Base-by-base conservation (phyloP, 306 rosid species). In the Potentilla sterilis region DNA sequence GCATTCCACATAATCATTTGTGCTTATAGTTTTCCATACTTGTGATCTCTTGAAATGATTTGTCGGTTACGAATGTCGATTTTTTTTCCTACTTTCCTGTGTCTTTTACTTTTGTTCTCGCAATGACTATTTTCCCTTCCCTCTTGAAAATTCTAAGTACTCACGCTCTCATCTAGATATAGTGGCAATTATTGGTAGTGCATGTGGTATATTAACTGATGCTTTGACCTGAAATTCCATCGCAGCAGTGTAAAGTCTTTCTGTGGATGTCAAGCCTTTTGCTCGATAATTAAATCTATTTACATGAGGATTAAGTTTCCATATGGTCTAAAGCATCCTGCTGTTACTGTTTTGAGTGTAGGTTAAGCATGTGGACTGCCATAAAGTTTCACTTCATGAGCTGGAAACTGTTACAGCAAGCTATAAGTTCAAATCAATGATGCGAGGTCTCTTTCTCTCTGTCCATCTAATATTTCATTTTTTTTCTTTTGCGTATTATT, bases 401-500 rank as follows among this genome's bases (percentile, higher is more conserved):
- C 92, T 95, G 62, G 96, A 95, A 80, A 80, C 91, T 70, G 96
- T 95, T 69, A 82, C 93, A 46, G 73, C 92, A 67, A 83, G 79
- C 73, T 92, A 80, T 84, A 84, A 83, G 78, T 92, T 95, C 91
- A 95, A 90, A 70, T 95, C 99, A 42, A 95, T 95, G 97, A 92
- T 95, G 97, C 91, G 99, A 85, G 99, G 99, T 95, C 78, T 76
- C 59, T 63, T 73, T 79, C 52, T 73, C 43, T 74, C 55, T 73
- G 40, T 40, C 21, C 15, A 34, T 44, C 38, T 67, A 59, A 15
- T 44, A 1, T 28, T 62, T 47, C 70, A 44, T 19, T 72, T 66
- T 44, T 57, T 42, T 66, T 63, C 5, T 1, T n/a, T n/a, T n/a
- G n/a, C 67, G 1, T 15, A 32, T 7, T 35, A n/a, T 34, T 46